phyloP scores from a whole-genome alignment of 1,139 yeast species.

The Candida mesenterica region DNA sequence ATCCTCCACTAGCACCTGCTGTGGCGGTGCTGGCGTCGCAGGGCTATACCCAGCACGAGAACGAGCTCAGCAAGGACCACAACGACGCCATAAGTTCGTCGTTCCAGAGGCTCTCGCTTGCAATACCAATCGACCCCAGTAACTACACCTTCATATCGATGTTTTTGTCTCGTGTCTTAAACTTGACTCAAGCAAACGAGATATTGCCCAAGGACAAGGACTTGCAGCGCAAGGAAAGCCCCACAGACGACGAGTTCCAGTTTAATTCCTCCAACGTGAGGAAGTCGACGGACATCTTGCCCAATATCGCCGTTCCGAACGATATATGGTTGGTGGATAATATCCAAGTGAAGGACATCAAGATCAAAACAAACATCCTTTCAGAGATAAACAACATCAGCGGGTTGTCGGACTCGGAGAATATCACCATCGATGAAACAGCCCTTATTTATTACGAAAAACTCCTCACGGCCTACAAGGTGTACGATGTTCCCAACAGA shows the following conservation, averaged over 20 bases:
- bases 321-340: conserved; percentile 42
- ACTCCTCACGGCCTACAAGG: conserved; percentile 35
- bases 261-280: conserved; percentile 1
- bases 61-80: background rate
- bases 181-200: conserved; percentile 16
- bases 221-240: background rate
- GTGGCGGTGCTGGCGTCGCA: too few species aligned
- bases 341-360: conserved; percentile 31
- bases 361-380: conserved; percentile 34
- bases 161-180: conserved; percentile 23
- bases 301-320: conserved; percentile 35
- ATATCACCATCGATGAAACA: conserved; percentile 26
- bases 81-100: conserved; percentile 9
- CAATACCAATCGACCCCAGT: conserved; percentile 27
- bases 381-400: conserved; percentile 36
- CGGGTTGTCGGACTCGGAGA: conserved; percentile 21
- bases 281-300: conserved; percentile 26
- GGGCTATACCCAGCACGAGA: too few species aligned
- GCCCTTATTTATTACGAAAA: conserved; percentile 36
- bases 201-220: conserved; percentile 6
- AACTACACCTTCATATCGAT: conserved; percentile 26
- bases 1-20: too few species aligned
- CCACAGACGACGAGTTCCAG: conserved; percentile 3
- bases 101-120: conserved; percentile 27
- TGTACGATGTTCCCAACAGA: conserved; percentile 29